Evolutionary conservation across 495 filamentous ascomycete species (phyloP).

Genomic region (Podospora anserina): DNA sequence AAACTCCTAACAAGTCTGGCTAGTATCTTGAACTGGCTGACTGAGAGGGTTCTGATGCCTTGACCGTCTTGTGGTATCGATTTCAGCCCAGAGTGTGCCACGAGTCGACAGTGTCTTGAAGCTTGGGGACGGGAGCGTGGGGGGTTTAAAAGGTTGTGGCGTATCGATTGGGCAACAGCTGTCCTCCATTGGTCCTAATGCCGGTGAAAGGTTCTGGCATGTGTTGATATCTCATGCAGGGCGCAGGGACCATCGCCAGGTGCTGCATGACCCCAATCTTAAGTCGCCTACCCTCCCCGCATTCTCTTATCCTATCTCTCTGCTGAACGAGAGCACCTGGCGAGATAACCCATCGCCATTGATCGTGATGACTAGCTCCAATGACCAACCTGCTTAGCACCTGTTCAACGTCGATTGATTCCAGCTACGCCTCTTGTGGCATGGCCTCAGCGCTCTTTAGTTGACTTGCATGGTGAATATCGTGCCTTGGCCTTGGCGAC

Average conservation of each 20-base stretch:
- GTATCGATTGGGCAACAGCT: background rate
- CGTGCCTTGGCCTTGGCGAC: background rate
- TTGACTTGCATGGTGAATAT: background rate
- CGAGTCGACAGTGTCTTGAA: no score
- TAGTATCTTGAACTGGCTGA: no score
- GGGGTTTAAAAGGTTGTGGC: background rate
- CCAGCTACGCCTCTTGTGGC: background rate
- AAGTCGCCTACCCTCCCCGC: background rate
- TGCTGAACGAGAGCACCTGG: background rate
- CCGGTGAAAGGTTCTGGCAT: background rate
- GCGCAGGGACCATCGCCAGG: background rate
- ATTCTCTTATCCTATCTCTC: constrained; percentile 1
- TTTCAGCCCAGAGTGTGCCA: no score
- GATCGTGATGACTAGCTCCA: background rate
- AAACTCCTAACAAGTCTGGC: no score
- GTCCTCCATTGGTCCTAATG: background rate
- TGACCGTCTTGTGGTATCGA: no score
- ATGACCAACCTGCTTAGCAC: background rate
- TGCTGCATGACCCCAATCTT: background rate
- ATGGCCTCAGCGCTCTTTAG: background rate
- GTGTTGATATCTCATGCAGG: background rate
- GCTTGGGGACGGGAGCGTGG: background rate
- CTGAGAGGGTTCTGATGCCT: no score
- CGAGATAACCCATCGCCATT: background rate
- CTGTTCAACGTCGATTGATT: background rate